These are phyloP conservation scores for Alternaria ventricosa DNA, from an alignment of 2,329 filamentous ascomycete genomes.

Conservation along the genomic window DNA sequence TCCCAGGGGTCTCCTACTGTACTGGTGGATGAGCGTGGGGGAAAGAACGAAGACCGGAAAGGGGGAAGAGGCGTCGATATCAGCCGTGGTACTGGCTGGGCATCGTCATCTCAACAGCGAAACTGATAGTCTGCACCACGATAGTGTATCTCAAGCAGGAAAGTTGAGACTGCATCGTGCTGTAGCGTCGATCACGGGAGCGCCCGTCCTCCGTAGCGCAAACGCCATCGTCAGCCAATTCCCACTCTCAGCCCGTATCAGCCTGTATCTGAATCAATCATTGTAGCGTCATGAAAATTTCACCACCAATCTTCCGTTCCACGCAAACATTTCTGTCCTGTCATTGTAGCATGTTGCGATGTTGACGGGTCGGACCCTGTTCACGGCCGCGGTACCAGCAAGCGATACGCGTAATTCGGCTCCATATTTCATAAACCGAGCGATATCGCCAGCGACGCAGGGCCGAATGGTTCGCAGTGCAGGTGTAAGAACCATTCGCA, in stretches of 20 bases:
- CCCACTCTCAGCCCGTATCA: neutral
- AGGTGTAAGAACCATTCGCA: neutral
- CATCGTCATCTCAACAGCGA: neutral
- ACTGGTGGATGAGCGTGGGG: neutral
- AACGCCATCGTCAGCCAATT: conserved; percentile 2
- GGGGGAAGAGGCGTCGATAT: neutral
- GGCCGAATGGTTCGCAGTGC: neutral
- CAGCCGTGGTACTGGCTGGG: neutral
- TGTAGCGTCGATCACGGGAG: conserved; percentile 26
- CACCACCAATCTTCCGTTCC: neutral
- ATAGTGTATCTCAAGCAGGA: neutral
- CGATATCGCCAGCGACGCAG: neutral
- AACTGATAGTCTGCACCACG: neutral
- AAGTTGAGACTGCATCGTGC: neutral
- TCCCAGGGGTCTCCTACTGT: neutral
- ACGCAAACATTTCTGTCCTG: neutral
- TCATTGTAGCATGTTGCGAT: neutral
- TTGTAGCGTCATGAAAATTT: neutral
- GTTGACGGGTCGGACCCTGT: neutral
- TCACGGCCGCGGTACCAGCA: neutral
- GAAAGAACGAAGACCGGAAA: neutral
- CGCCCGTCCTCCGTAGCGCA: conserved; percentile 18
- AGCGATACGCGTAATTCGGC: conserved; percentile 6
- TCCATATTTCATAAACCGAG: neutral
- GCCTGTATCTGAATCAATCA: conserved; percentile 1